phyloP scores from a whole-genome alignment of 1,139 yeast genomes.

The Zhuliangozyma parablackwelliae region DNA sequence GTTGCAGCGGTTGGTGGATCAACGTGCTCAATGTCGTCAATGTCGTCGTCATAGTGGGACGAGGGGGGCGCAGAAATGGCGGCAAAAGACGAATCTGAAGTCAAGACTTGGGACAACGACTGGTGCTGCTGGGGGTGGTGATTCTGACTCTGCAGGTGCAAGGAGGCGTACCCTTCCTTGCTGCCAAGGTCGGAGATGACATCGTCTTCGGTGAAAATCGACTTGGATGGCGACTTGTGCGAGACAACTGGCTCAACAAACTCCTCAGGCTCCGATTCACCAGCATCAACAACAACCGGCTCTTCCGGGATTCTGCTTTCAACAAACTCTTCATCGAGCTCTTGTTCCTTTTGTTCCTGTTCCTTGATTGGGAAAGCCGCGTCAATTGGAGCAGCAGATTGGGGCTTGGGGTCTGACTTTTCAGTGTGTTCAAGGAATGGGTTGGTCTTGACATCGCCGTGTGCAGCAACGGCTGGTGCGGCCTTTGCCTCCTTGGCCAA shows the following conservation, averaged over 20 bases:
- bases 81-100: slow-evolving; percentile 38
- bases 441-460: too few relatives aligned
- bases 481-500: too few relatives aligned
- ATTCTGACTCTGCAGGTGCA: background rate
- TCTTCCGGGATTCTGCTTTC: slow-evolving; percentile 1
- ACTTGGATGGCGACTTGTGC: slow-evolving; percentile 8
- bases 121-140: slow-evolving; percentile 1
- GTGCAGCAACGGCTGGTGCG: too few relatives aligned
- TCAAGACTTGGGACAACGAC: slow-evolving; percentile 21
- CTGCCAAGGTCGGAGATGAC: slow-evolving; percentile 9
- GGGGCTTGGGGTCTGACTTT: too few relatives aligned
- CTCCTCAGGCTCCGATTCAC: slow-evolving; percentile 2
- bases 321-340: slow-evolving; percentile 1
- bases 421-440: too few relatives aligned
- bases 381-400: slow-evolving; percentile 1
- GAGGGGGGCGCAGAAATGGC: slow-evolving; percentile 28
- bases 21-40: slow-evolving; percentile 14
- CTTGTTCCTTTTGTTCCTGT: slow-evolving; percentile 1
- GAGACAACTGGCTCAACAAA: slow-evolving; percentile 6
- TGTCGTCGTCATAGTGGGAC: slow-evolving; percentile 10
- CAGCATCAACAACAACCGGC: too few relatives aligned
- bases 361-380: background rate
- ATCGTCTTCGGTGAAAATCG: slow-evolving; percentile 8
- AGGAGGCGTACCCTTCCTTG: background rate
- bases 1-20: too few relatives aligned